phyloP scores from a whole-genome alignment of 2,329 filamentous ascomycete genomes.

The Waltergamsia citrina region DNA sequence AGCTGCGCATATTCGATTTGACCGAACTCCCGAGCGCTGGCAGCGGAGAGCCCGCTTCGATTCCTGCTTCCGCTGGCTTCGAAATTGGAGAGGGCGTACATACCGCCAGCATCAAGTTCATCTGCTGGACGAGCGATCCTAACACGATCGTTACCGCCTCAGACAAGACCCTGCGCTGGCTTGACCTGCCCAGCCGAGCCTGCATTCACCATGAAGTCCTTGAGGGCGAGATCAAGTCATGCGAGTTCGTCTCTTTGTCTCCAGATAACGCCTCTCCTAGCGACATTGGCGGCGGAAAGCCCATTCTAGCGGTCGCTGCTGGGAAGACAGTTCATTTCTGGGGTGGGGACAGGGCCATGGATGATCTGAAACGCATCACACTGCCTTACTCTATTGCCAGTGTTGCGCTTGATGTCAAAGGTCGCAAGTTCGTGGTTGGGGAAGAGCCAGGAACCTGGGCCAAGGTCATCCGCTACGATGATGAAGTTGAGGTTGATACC shows the following conservation, averaged over 20 bases:
- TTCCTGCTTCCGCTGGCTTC: slow-evolving; percentile 57
- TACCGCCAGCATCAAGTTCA: slow-evolving; percentile 84
- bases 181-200: slow-evolving; percentile 70
- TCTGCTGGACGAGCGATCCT: slow-evolving; percentile 85
- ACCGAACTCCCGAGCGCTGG: slow-evolving; percentile 42
- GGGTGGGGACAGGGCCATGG: slow-evolving; percentile 61
- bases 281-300: slow-evolving; percentile 57
- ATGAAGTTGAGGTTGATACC: slow-evolving; percentile 74
- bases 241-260: slow-evolving; percentile 71
- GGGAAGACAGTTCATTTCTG: slow-evolving; percentile 93
- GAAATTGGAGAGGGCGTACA: slow-evolving; percentile 85
- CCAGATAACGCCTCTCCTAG: slow-evolving; percentile 45
- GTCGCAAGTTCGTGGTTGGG: slow-evolving; percentile 79
- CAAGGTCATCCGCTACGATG: slow-evolving; percentile 84
- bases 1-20: slow-evolving; percentile 87
- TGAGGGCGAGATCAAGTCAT: slow-evolving; percentile 81
- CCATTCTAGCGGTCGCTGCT: slow-evolving; percentile 81
- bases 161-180: slow-evolving; percentile 90
- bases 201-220: slow-evolving; percentile 70
- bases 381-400: slow-evolving; percentile 83
- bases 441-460: slow-evolving; percentile 93
- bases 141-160: slow-evolving; percentile 86
- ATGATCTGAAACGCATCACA: slow-evolving; percentile 67
- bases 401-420: slow-evolving; percentile 75
- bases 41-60: slow-evolving; percentile 30